These are phyloP conservation scores for Galerina sulciceps DNA, from an alignment of 768 basidiomycete genomes.

Conservation along the genomic window DNA sequence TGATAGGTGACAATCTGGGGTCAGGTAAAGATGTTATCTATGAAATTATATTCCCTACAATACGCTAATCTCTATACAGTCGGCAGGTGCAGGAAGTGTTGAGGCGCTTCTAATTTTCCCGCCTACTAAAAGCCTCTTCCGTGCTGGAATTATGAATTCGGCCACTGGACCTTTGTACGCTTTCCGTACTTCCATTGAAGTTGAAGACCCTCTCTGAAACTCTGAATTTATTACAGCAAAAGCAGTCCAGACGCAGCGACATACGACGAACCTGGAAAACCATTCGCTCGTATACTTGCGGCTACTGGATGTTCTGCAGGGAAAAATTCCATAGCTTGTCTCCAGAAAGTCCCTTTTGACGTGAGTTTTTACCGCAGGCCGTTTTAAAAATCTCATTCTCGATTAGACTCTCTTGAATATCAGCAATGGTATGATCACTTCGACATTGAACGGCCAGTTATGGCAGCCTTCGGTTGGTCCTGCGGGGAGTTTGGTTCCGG, in stretches of 20 bases:
- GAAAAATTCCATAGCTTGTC: constrained; percentile 41
- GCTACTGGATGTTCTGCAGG: constrained; percentile 51
- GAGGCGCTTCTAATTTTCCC: constrained; percentile 52
- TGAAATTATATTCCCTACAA: neutral
- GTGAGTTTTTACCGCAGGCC: constrained; percentile 24
- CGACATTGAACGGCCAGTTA: constrained; percentile 53
- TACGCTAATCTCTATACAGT: constrained; percentile 29
- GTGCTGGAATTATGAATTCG: constrained; percentile 57
- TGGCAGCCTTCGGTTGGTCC: constrained; percentile 64
- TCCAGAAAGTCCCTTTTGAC: constrained; percentile 49
- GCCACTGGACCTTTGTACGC: constrained; percentile 58
- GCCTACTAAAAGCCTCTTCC: constrained; percentile 41
- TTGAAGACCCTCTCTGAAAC: neutral
- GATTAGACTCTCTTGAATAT: constrained; percentile 51
- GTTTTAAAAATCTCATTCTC: neutral
- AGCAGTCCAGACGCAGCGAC: constrained; percentile 47
- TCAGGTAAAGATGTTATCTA: constrained; percentile 33
- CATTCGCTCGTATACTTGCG: constrained; percentile 49
- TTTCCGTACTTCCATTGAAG: neutral
- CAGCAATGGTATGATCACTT: constrained; percentile 47
- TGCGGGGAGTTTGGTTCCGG: constrained; percentile 51
- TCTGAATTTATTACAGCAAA: constrained; percentile 40
- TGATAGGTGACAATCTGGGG: constrained; percentile 60
- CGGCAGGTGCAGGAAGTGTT: constrained; percentile 55
- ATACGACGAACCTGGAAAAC: constrained; percentile 55